These are phyloP conservation scores for Bruguiera sexangula DNA, from an alignment of 345 rosid species.

Conservation along the genomic window DNA sequence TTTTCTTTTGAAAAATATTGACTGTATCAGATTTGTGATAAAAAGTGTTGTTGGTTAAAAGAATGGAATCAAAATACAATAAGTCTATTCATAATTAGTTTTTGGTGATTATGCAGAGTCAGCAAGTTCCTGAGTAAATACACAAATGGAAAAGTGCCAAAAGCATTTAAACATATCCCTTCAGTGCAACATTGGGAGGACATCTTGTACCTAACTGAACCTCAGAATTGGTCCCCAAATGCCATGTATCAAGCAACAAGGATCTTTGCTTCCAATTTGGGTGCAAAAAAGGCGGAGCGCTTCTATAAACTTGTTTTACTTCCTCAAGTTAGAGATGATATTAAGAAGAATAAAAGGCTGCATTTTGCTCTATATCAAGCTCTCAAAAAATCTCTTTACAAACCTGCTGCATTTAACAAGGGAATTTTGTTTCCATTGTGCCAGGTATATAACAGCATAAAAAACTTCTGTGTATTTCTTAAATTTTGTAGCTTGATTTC, in stretches of 20 bases:
- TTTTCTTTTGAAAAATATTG: not conserved
- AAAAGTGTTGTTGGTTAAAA: too few relatives aligned
- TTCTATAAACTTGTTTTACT: slow-evolving; percentile 79
- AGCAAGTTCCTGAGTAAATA: slow-evolving; percentile 70
- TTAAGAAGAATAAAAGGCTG: slow-evolving; percentile 69
- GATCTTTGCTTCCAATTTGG: slow-evolving; percentile 77
- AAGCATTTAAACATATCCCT: slow-evolving; percentile 78
- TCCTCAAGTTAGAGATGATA: slow-evolving; percentile 89
- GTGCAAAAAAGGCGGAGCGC: slow-evolving; percentile 60
- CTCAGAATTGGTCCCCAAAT: slow-evolving; percentile 94
- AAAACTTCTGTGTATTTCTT: not conserved
- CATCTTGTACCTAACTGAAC: slow-evolving; percentile 79
- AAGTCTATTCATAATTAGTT: not conserved
- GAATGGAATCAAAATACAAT: too few relatives aligned
- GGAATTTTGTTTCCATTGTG: slow-evolving; percentile 88
- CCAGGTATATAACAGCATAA: slow-evolving; percentile 42
- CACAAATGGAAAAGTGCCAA: slow-evolving; percentile 85
- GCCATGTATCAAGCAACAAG: slow-evolving; percentile 94
- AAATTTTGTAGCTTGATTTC: too few relatives aligned
- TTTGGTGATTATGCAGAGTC: slow-evolving; percentile 49
- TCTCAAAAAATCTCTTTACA: slow-evolving; percentile 70
- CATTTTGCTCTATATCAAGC: slow-evolving; percentile 87
- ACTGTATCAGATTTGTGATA: not conserved
- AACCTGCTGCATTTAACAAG: slow-evolving; percentile 92
- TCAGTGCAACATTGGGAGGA: slow-evolving; percentile 81